Percentiles rank a stretch among this genome's conserved stretches.
phyloP scores from a whole-genome alignment of 208 protist genomes.

The Leishmania arabica region DNA sequence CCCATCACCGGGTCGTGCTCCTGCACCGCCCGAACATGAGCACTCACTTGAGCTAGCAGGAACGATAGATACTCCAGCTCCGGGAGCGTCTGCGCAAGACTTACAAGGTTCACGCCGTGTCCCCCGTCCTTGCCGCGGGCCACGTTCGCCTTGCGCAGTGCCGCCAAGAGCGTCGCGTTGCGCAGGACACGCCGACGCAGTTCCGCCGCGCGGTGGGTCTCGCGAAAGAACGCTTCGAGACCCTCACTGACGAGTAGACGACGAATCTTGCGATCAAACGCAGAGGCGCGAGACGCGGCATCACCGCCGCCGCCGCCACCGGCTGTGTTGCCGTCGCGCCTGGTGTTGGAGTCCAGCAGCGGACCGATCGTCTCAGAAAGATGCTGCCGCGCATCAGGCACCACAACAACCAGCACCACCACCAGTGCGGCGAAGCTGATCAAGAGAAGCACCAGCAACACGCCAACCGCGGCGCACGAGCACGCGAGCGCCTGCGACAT shows the following conservation, averaged over 20 bases:
- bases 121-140: background rate
- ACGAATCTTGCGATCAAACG: background rate
- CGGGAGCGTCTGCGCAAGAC: constrained; percentile 23
- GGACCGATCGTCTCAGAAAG: background rate
- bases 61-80: constrained; percentile 19
- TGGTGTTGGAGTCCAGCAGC: constrained; percentile 6
- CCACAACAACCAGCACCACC: constrained; percentile 15
- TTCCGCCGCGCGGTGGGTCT: constrained; percentile 8
- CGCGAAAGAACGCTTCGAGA: constrained; percentile 13
- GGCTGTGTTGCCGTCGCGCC: background rate
- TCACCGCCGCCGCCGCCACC: background rate
- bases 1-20: constrained; percentile 20
- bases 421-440: constrained; percentile 3
- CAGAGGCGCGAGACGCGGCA: background rate
- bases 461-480: constrained; percentile 13
- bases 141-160: background rate
- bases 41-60: constrained; percentile 21
- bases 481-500: constrained; percentile 13
- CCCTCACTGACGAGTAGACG: constrained; percentile 1
- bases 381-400: constrained; percentile 1
- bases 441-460: constrained; percentile 20
- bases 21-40: constrained; percentile 24
- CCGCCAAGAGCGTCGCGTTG: constrained; percentile 21
- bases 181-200: constrained; percentile 13
- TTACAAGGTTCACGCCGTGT: background rate